These are phyloP conservation scores for Globisporangium lucens DNA, from an alignment of 352 stramenopile genomes.

Conservation along the genomic window DNA sequence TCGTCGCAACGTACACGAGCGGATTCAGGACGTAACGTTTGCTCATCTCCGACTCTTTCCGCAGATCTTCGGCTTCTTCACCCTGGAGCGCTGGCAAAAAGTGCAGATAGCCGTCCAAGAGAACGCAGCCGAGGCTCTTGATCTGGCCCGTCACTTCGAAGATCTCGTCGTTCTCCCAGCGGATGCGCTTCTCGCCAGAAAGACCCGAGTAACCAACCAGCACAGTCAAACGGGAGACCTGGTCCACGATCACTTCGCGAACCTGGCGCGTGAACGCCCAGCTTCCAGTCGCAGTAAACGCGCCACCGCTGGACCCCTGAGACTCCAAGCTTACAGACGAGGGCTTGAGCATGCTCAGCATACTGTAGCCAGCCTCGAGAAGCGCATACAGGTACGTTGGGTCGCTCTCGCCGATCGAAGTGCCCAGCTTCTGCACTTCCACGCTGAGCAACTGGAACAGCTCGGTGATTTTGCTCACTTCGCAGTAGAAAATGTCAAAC, in stretches of 20 bases:
- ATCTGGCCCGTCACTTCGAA: constrained; percentile 70
- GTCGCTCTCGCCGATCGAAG: constrained; percentile 60
- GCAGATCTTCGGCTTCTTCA: constrained; percentile 54
- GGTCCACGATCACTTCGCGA: constrained; percentile 57
- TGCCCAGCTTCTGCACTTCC: constrained; percentile 52
- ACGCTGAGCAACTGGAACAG: constrained; percentile 54
- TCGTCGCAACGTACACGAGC: constrained; percentile 67
- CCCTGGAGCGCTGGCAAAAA: constrained; percentile 37
- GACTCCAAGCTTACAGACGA: constrained; percentile 17
- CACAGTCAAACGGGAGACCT: constrained; percentile 54
- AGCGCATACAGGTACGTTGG: constrained; percentile 54
- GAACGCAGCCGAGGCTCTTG: constrained; percentile 38
- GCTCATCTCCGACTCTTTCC: constrained; percentile 53
- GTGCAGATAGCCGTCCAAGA: constrained; percentile 55
- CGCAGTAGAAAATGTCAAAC: constrained; percentile 88
- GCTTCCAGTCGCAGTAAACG: constrained; percentile 32
- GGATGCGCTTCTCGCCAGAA: constrained; percentile 29
- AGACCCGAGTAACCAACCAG: constrained; percentile 46
- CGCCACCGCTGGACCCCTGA: constrained; percentile 12
- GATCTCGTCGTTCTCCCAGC: constrained; percentile 53
- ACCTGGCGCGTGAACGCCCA: constrained; percentile 64
- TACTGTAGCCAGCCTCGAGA: constrained; percentile 63
- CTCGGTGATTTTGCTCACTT: constrained; percentile 78
- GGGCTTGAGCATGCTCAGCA: constrained; percentile 62
- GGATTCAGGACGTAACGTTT: constrained; percentile 67